Evolutionary conservation across 345 rosid species (phyloP).

Genomic region (Linum usitatissimum): DNA sequence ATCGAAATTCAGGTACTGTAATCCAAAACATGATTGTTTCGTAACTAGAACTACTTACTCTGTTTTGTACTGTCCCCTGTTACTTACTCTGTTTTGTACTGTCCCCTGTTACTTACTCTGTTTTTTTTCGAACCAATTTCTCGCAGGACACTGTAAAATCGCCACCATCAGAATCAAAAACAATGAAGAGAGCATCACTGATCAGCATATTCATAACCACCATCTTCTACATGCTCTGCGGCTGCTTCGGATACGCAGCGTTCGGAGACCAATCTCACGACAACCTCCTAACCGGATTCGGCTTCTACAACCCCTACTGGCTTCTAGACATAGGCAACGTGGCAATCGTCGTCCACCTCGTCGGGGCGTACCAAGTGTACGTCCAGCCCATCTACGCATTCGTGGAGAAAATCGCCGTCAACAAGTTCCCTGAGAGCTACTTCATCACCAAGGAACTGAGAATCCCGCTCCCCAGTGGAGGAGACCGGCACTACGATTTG

Average conservation of each 20-base stretch:
- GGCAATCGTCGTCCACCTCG: neutral
- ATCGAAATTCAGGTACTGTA: conserved; percentile 2
- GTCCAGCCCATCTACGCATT: neutral
- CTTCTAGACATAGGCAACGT: neutral
- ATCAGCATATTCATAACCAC: neutral
- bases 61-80: neutral
- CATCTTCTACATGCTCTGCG: neutral
- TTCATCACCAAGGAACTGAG: neutral
- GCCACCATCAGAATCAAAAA: neutral
- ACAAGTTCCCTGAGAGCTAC: neutral
- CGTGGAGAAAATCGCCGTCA: neutral
- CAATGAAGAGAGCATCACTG: neutral
- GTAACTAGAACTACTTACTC: neutral
- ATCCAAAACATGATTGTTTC: too few species aligned
- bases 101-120: neutral
- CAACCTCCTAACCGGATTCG: neutral
- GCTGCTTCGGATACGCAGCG: neutral
- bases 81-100: neutral
- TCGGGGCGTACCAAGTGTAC: neutral
- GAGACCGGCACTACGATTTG: neutral
- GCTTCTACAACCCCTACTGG: neutral
- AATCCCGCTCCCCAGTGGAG: neutral
- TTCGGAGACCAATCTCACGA: neutral
- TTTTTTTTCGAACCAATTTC: neutral
- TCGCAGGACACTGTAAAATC: neutral